Base-by-base conservation (phyloP, 2,329 filamentous ascomycete genomes). In the Fusarium praegraminearum region DNA sequence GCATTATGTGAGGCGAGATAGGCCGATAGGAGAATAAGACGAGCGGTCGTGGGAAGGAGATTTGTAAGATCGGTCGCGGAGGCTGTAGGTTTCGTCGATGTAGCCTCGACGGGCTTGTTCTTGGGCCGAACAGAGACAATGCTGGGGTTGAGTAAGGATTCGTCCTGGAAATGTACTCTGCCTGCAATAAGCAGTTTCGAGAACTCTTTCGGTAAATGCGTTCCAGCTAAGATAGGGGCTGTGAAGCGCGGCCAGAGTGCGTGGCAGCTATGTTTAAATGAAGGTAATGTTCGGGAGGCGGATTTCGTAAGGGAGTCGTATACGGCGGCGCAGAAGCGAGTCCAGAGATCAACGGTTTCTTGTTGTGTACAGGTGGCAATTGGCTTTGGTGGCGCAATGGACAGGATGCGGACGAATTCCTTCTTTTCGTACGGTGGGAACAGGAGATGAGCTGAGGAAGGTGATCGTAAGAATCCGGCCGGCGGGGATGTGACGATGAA, bases 171-270 rank as follows among this genome's bases (percentile, higher is more conserved):
- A 35, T 93, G 84, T 1, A 85, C 82, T 18, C 91, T 84, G 28
- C 90, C 87, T 3, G 89, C 87, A 50, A 95, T 90, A 58, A 98
- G 86, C 10, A 99, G 83, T 67, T 92, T 91, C 16, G 92, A 90
- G 79, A 98, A 98, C 75, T 98, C 93, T 73, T 91, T 90, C 12
- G 91, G 89, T 3, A 87, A 86, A 73, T 91, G 89, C 11, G 91
- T 90, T n/a, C 91, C 91, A 2, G 89, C 87, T 2, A 90, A 80
- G 26, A 98, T 87, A 0, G 95, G 95, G 9, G 88, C 86, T 1
- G 93, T 90, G 79, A 99, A 98, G 6, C 90, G 87, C 13, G 91
- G 90, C 96, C 96, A 99, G 22, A 98, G 86, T 44, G 90, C 87
- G 50, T 87, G 80, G 75, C 92, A 94, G 51, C 91, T 88, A 36